Conservation (phyloP, 78 protist genomes). For the slime mould (Dictyostelium discoideum) region DNA sequence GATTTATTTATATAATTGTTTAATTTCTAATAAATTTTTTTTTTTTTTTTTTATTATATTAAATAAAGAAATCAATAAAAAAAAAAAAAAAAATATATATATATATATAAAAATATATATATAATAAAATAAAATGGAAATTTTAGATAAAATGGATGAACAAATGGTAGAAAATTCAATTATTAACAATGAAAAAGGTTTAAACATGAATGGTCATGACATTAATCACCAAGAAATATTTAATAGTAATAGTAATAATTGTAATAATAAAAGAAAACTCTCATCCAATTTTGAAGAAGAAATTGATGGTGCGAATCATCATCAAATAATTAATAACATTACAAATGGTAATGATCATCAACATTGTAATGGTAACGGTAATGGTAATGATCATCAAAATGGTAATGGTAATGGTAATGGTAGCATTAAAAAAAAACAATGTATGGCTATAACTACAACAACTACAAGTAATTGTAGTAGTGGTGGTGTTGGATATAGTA, state of each 20-base stretch:
- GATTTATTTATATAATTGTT: no score
- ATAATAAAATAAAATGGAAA: background rate
- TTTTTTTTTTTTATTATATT: no score
- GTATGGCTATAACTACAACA: background rate
- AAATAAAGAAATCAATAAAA: no score
- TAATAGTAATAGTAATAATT: no score
- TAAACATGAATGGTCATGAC: background rate
- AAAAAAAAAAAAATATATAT: no score
- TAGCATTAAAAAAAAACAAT: background rate
- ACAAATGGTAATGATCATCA: no score
- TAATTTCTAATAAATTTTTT: no score
- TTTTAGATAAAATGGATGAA: background rate
- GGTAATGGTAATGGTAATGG: background rate
- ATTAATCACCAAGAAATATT: background rate
- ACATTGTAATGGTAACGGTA: no score
- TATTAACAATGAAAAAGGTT: background rate
- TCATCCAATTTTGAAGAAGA: background rate
- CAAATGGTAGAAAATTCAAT: background rate
- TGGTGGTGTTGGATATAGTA: background rate
- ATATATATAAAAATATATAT: no score
- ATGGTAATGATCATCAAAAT: background rate
- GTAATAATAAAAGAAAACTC: background rate
- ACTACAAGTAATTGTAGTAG: background rate
- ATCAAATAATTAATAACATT: background rate
- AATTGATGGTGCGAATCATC: background rate